phyloP scores from a whole-genome alignment of 2,329 filamentous ascomycete species.

The Arachnomyces sp. region DNA sequence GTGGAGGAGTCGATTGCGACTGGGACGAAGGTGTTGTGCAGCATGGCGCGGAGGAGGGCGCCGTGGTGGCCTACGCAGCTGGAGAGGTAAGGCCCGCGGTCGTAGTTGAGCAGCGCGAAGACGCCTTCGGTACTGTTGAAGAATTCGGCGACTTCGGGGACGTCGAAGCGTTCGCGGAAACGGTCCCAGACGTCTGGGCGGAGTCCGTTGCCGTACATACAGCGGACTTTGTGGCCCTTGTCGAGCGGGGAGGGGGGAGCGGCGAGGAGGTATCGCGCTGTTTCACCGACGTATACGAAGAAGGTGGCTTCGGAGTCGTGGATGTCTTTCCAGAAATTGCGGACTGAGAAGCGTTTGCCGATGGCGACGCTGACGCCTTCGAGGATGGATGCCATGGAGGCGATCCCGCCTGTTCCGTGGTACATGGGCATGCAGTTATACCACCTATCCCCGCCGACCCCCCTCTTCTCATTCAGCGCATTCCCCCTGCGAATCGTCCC shows the following conservation, averaged over 20 bases:
- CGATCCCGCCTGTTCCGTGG: slow-evolving; percentile 63
- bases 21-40: slow-evolving; percentile 52
- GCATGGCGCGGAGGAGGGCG: slow-evolving; percentile 45
- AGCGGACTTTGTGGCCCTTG: slow-evolving; percentile 36
- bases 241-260: slow-evolving; percentile 46
- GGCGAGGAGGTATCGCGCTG: slow-evolving; percentile 63
- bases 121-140: slow-evolving; percentile 71
- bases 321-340: slow-evolving; percentile 64
- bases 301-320: slow-evolving; percentile 58
- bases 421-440: slow-evolving; percentile 73
- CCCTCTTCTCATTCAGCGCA: slow-evolving; percentile 20
- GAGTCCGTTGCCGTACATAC: slow-evolving; percentile 43
- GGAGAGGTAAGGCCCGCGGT: slow-evolving; percentile 53
- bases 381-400: slow-evolving; percentile 48
- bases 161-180: slow-evolving; percentile 39
- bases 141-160: slow-evolving; percentile 58
- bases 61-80: slow-evolving; percentile 65
- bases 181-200: slow-evolving; percentile 58
- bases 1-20: slow-evolving; percentile 62
- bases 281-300: slow-evolving; percentile 73
- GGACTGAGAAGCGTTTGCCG: slow-evolving; percentile 52
- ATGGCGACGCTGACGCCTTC: slow-evolving; percentile 38
- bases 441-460: slow-evolving; percentile 48
- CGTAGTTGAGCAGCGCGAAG: slow-evolving; percentile 53
- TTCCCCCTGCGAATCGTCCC: slow-evolving; percentile 25